These are phyloP conservation scores for Vanrija humicola DNA, from an alignment of 1,284 basidiomycete species.

Conservation along the genomic window DNA sequence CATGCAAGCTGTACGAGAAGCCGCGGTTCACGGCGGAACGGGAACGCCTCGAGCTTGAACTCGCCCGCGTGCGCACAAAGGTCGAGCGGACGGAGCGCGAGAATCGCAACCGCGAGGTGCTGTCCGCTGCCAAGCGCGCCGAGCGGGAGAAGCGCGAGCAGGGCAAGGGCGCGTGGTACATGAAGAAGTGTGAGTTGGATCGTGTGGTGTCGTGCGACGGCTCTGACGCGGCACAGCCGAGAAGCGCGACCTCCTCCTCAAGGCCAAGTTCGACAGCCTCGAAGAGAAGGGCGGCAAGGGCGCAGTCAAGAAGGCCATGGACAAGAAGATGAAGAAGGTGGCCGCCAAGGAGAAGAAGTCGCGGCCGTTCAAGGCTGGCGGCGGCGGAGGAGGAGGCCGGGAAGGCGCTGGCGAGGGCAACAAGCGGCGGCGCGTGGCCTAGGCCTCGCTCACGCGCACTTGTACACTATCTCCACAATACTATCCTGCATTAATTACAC, in stretches of 20 bases:
- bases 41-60: constrained; percentile 66
- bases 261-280: constrained; percentile 71
- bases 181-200: constrained; percentile 68
- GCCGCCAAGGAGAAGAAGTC: constrained; percentile 84
- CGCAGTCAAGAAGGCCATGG: constrained; percentile 80
- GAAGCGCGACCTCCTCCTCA: constrained; percentile 66
- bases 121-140: constrained; percentile 59
- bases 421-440: constrained; percentile 16
- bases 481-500: too few species aligned
- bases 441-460: background rate
- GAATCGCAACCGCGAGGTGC: constrained; percentile 62
- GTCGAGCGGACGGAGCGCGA: constrained; percentile 72
- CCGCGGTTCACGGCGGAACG: constrained; percentile 67
- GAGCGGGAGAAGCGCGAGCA: constrained; percentile 68
- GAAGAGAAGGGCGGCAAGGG: constrained; percentile 67
- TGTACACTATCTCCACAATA: constrained; percentile 1
- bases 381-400: constrained; percentile 15
- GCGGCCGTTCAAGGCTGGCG: constrained; percentile 59
- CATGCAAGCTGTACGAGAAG: constrained; percentile 63
- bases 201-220: background rate
- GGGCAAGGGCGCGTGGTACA: constrained; percentile 79
- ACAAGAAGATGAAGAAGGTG: constrained; percentile 82
- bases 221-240: constrained; percentile 56
- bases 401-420: constrained; percentile 11
- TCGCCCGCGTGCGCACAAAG: constrained; percentile 71